phyloP scores from a whole-genome alignment of 108 stramenopile species.

The Fragilaria crotonensis region DNA sequence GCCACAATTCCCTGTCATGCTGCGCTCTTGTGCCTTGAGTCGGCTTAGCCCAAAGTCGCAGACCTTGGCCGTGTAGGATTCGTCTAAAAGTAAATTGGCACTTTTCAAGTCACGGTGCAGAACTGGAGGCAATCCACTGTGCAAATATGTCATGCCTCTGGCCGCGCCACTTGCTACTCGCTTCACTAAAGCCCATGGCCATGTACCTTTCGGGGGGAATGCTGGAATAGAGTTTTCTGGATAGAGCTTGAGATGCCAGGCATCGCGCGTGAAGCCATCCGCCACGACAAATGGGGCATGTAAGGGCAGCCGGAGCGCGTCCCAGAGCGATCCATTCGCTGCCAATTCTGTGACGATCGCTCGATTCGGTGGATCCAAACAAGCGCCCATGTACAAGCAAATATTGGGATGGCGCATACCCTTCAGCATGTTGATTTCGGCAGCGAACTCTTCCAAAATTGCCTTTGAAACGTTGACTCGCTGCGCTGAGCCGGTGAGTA shows the following conservation, averaged over 20 bases:
- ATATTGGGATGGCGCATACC: conserved; percentile 93
- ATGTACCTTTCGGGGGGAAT: conserved; percentile 51
- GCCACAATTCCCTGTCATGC: conserved; percentile 91
- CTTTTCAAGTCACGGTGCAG: conserved; percentile 92
- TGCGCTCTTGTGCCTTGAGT: conserved; percentile 71
- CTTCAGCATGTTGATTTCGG: conserved; percentile 78
- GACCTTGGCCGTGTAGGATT: conserved; percentile 84
- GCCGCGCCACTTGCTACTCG: conserved; percentile 73
- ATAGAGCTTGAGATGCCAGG: conserved; percentile 60
- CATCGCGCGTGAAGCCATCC: conserved; percentile 45
- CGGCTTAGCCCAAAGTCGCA: conserved; percentile 93
- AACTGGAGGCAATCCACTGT: conserved; percentile 82
- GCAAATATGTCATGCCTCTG: conserved; percentile 92
- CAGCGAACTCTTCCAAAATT: conserved; percentile 77
- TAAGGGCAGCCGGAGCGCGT: conserved; percentile 70
- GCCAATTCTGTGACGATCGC: conserved; percentile 87
- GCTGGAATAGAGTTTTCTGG: conserved; percentile 36
- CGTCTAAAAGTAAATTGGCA: conserved; percentile 85
- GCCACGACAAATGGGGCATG: conserved; percentile 46
- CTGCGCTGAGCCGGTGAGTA: conserved; percentile 72
- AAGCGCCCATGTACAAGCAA: conserved; percentile 92
- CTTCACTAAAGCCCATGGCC: conserved; percentile 75
- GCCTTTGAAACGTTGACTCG: conserved; percentile 59
- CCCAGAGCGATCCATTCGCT: conserved; percentile 79
- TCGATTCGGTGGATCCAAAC: conserved; percentile 77